phyloP scores from a whole-genome alignment of 2,329 filamentous ascomycete genomes.

The Pyricularia sp. region DNA sequence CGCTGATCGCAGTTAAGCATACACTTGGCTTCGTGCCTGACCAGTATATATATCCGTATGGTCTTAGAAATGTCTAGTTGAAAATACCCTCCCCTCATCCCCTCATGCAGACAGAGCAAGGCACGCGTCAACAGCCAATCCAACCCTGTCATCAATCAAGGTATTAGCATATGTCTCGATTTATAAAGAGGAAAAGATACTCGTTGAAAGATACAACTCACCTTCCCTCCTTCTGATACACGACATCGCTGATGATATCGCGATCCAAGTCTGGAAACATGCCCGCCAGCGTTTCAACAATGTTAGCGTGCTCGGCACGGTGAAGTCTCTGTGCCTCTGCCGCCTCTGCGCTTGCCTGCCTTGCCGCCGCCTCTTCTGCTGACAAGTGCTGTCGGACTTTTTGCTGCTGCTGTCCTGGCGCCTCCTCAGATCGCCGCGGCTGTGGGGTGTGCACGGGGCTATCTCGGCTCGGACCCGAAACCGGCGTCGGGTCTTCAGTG shows the following conservation, averaged over 20 bases:
- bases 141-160: conserved; percentile 46
- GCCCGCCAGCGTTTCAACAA: conserved; percentile 86
- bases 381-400: conserved; percentile 30
- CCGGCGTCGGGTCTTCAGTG: conserved; percentile 49
- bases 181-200: background rate
- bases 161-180: conserved; percentile 7
- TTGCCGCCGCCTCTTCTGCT: conserved; percentile 79
- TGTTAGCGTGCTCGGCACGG: conserved; percentile 74
- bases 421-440: conserved; percentile 8
- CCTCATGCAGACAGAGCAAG: conserved; percentile 51
- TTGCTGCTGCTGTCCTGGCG: conserved; percentile 22
- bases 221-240: conserved; percentile 91
- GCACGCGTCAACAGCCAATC: conserved; percentile 78
- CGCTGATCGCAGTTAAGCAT: background rate
- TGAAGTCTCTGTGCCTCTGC: conserved; percentile 81
- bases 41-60: background rate
- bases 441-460: conserved; percentile 25
- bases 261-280: conserved; percentile 96
- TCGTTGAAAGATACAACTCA: conserved; percentile 35
- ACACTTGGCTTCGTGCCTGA: background rate
- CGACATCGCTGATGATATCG: conserved; percentile 94
- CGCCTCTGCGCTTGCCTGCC: conserved; percentile 82
- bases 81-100: background rate
- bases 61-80: background rate
- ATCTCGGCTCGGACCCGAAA: conserved; percentile 13